Conservation (phyloP, 2,329 filamentous ascomycete genomes). For the Microsporum audouinii region DNA sequence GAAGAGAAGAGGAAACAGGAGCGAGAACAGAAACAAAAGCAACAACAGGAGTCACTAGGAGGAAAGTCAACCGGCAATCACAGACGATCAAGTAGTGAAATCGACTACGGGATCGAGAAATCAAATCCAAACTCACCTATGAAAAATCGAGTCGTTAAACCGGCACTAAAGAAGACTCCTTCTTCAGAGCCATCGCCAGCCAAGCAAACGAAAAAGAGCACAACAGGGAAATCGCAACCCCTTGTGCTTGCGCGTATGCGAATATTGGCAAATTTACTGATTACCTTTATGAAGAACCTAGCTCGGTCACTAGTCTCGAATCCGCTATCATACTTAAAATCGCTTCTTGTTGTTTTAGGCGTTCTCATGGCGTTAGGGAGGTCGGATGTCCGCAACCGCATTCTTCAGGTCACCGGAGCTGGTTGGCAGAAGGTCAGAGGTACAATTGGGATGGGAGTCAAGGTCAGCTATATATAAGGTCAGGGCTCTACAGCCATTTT, state of each 20-base stretch:
- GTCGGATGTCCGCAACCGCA: slow-evolving; percentile 60
- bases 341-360: slow-evolving; percentile 68
- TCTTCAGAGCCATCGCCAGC: slow-evolving; percentile 19
- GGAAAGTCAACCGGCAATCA: slow-evolving; percentile 20
- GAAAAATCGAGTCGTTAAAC: slow-evolving; percentile 24
- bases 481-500: background rate
- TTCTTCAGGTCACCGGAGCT: slow-evolving; percentile 55
- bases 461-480: slow-evolving; percentile 80
- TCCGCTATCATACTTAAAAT: slow-evolving; percentile 46
- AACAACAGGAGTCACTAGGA: slow-evolving; percentile 17
- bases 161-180: slow-evolving; percentile 19
- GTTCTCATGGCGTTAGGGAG: slow-evolving; percentile 66
- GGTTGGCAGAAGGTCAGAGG: slow-evolving; percentile 71
- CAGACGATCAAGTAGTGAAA: slow-evolving; percentile 50
- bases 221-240: slow-evolving; percentile 23
- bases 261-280: slow-evolving; percentile 36
- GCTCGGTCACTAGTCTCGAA: slow-evolving; percentile 43
- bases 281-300: slow-evolving; percentile 41
- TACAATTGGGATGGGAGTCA: slow-evolving; percentile 91
- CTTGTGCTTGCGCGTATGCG: slow-evolving; percentile 30
- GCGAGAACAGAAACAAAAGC: slow-evolving; percentile 18
- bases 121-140: slow-evolving; percentile 31
- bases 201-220: slow-evolving; percentile 29
- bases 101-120: slow-evolving; percentile 58
- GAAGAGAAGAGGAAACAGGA: slow-evolving; percentile 22